Base-by-base conservation (phyloP, 306 rosid species). In the Corylus heterophylla region DNA sequence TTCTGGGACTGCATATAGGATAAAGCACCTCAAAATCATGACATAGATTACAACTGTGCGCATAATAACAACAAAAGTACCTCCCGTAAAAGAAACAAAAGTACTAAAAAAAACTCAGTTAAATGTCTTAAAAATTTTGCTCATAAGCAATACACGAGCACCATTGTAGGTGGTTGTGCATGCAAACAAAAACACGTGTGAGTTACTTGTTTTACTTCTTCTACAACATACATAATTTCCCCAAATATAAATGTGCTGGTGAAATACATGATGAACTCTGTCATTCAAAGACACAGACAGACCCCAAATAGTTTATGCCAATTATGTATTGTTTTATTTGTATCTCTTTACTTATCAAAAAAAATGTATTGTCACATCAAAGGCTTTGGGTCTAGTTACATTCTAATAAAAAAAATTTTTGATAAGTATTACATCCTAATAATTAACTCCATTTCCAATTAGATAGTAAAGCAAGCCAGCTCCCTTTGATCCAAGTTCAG, bases 1-100 rank as follows among this genome's bases (percentile, higher is more conserved):
- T 69, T 93, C 99, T 4, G 90, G 85, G 56, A 85, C 99, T 96
- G 99, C 94, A 87, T 20, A 55, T 48, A 67, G 79, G 63, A 82
- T 73, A 69, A 79, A 86, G 59, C 73, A 54, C 63, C 70, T 86
- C 77, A 84, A 35, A 67, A 78, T 82, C 78, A 83, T 74, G 61
- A 71, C 54, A 56, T 27, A 63, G 76, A 54, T 39, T 12, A 44
- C 52, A 47, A 22, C 72, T 10, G 4, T n/a, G 22, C 42, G 25
- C 12, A 3, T 27, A 68, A 18, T 68, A 68, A 45, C 72, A 68
- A 42, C 29, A 68, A 10, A 4, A n/a, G 52, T 68, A 59, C 16
- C 7, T 18, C 39, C 12, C 20, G 2, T 7, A 67, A 44, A 16
- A 31, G 9, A 31, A 39, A 44, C 27, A 67, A 9, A 20, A 42